phyloP scores from a whole-genome alignment of 306 rosid genomes.

The Delonix regia region DNA sequence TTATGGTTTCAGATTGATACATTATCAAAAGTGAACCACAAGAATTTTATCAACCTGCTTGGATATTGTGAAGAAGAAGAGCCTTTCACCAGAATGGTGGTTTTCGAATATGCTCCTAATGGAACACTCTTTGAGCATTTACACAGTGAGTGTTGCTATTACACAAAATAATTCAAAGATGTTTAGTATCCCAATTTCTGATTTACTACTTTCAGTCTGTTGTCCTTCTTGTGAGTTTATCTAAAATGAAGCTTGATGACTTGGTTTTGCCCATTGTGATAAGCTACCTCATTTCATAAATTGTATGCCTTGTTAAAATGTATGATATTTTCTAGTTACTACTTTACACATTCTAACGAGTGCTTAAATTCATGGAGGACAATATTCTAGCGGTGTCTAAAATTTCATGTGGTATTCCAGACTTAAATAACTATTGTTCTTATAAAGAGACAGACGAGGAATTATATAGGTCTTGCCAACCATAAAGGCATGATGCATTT shows the following conservation, averaged over 20 bases:
- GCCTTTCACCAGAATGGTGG: slow-evolving; percentile 93
- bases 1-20: slow-evolving; percentile 64
- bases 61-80: slow-evolving; percentile 88
- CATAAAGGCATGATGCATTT: neutral
- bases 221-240: neutral
- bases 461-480: neutral
- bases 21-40: slow-evolving; percentile 90
- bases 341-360: neutral
- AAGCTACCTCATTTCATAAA: neutral
- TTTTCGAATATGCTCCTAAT: slow-evolving; percentile 93
- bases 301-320: neutral
- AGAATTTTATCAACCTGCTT: slow-evolving; percentile 87
- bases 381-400: neutral
- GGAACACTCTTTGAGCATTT: slow-evolving; percentile 96
- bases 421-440: neutral
- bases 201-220: neutral
- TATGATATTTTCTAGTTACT: neutral
- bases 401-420: neutral
- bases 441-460: neutral
- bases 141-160: slow-evolving; percentile 58
- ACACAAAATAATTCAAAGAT: neutral
- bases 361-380: neutral
- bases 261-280: neutral
- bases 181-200: slow-evolving; percentile 17
- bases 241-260: neutral